Percentiles rank a stretch among this genome's conserved stretches.
These are phyloP conservation scores for Didymella arachidicola DNA, from an alignment of 2,329 filamentous ascomycete species.

Conservation along the genomic window DNA sequence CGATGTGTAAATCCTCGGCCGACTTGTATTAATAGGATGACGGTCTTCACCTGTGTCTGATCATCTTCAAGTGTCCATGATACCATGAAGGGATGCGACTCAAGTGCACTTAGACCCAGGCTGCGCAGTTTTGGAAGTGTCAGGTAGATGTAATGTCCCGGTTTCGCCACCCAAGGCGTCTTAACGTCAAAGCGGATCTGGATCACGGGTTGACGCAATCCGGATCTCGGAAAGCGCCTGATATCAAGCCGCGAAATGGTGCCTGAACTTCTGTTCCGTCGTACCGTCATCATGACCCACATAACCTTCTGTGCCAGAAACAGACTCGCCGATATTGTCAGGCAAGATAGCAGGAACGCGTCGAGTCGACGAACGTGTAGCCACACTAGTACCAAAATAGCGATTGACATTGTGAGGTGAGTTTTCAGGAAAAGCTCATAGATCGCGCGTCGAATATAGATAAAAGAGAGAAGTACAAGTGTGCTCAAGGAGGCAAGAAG, in stretches of 20 bases:
- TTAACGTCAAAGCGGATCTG: slow-evolving; percentile 6
- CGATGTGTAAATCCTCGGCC: slow-evolving; percentile 7
- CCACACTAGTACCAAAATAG: slow-evolving; percentile 6
- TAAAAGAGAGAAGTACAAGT: slow-evolving; percentile 6
- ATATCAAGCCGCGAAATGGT: neutral
- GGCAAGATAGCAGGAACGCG: neutral
- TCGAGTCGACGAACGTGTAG: neutral
- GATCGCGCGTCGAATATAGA: slow-evolving; percentile 8
- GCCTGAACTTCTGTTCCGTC: slow-evolving; percentile 1
- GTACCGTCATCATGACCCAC: slow-evolving; percentile 2
- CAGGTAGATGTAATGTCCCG: slow-evolving; percentile 14
- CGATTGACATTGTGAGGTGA: neutral
- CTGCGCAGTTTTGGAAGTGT: slow-evolving; percentile 1
- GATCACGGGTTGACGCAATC: neutral
- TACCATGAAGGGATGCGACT: slow-evolving; percentile 21
- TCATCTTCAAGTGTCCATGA: slow-evolving; percentile 11
- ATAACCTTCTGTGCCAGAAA: slow-evolving; percentile 10
- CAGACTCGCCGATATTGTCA: neutral
- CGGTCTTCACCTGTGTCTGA: neutral
- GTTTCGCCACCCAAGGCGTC: neutral
- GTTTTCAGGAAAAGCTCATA: slow-evolving; percentile 13
- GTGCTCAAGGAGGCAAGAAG: slow-evolving; percentile 3
- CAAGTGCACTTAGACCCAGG: slow-evolving; percentile 10
- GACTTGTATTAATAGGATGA: slow-evolving; percentile 6
- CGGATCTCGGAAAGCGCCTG: neutral